Conservation (phyloP, 768 basidiomycete species). For the Pulveroboletus sp. region DNA sequence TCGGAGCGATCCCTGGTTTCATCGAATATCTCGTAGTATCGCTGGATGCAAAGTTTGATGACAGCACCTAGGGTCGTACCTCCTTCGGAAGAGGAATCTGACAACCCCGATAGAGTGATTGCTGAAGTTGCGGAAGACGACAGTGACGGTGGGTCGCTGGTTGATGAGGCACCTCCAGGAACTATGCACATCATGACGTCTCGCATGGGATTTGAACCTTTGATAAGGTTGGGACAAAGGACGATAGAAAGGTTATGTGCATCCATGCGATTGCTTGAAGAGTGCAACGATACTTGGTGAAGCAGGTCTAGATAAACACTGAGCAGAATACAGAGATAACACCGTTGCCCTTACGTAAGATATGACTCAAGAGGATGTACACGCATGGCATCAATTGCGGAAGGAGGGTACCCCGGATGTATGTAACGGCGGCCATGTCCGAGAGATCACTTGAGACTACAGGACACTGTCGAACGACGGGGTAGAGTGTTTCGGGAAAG, state of each 20-base stretch:
- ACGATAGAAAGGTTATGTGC: conserved; percentile 80
- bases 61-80: conserved; percentile 65
- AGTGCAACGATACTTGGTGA: conserved; percentile 70
- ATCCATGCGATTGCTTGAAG: conserved; percentile 72
- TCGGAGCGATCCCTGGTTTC: conserved; percentile 72
- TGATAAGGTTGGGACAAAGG: conserved; percentile 74
- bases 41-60: conserved; percentile 72
- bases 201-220: conserved; percentile 57
- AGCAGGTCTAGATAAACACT: conserved; percentile 52
- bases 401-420: conserved; percentile 65
- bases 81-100: conserved; percentile 37
- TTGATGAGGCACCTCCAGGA: conserved; percentile 42
- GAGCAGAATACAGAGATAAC: conserved; percentile 5
- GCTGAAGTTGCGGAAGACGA: conserved; percentile 11
- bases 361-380: conserved; percentile 67
- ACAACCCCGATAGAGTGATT: conserved; percentile 19
- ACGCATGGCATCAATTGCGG: conserved; percentile 65
- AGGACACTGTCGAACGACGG: conserved; percentile 65
- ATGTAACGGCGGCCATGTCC: conserved; percentile 55
- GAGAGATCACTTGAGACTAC: conserved; percentile 43
- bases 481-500: conserved; percentile 69
- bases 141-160: conserved; percentile 24
- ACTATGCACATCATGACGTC: conserved; percentile 75
- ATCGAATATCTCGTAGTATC: conserved; percentile 84
- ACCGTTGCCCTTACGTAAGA: conserved; percentile 48